Evolutionary conservation across 2,329 filamentous ascomycete genomes (phyloP).

Genomic region (Fusarium sp.): DNA sequence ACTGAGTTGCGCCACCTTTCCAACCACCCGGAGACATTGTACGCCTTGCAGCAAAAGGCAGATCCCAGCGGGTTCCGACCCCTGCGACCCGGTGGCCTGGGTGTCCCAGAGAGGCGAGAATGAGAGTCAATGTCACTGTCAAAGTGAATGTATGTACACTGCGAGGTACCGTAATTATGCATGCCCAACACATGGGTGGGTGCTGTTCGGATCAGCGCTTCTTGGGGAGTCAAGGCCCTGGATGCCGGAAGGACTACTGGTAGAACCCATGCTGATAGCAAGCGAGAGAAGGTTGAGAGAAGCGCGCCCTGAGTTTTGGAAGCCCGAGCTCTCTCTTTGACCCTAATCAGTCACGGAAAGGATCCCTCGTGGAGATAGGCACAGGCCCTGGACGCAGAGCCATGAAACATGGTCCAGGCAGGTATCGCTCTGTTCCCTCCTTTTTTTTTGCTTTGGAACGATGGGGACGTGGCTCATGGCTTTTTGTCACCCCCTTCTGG

Average conservation of each 20-base stretch:
- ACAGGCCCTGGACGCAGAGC: constrained; percentile 29
- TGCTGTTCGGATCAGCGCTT: constrained; percentile 27
- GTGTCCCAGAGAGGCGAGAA: constrained; percentile 22
- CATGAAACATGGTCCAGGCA: constrained; percentile 36
- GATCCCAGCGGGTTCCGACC: constrained; percentile 31
- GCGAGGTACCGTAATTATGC: background rate
- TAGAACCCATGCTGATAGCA: constrained; percentile 20
- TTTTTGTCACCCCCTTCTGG: constrained; percentile 29
- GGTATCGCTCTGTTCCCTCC: constrained; percentile 26
- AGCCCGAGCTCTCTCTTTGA: constrained; percentile 25
- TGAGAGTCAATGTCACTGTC: constrained; percentile 3
- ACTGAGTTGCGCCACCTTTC: constrained; percentile 23
- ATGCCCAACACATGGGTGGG: background rate
- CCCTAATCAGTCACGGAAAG: constrained; percentile 20
- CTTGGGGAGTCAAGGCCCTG: constrained; percentile 9
- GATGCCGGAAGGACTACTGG: constrained; percentile 11
- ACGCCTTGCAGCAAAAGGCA: constrained; percentile 26
- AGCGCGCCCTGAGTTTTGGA: constrained; percentile 27
- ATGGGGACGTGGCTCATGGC: constrained; percentile 15
- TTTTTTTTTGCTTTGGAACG: constrained; percentile 28
- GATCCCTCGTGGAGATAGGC: constrained; percentile 34
- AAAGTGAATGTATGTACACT: background rate
- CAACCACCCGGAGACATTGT: constrained; percentile 31
- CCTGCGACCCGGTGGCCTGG: constrained; percentile 35
- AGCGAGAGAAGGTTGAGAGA: constrained; percentile 31